Evolutionary conservation across 2,329 filamentous ascomycete species (phyloP).

Genomic region (Trichoderma asperellum): DNA sequence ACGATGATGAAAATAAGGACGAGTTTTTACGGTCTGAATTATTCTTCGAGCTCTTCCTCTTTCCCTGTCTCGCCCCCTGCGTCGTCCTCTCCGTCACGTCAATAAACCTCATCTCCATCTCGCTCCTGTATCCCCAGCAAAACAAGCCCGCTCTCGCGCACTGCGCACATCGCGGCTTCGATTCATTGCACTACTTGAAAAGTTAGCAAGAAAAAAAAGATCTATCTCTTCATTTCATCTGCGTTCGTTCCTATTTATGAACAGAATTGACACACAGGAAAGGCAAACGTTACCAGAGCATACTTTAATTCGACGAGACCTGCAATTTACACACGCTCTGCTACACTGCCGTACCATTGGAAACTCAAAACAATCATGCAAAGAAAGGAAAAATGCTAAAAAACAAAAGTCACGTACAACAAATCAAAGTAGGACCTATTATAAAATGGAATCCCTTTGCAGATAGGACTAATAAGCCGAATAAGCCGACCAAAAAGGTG

Average conservation of each 20-base stretch:
- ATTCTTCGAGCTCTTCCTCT: neutral
- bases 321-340: constrained; percentile 9
- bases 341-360: neutral
- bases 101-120: neutral
- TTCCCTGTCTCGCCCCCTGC: neutral
- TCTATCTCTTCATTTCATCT: neutral
- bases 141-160: constrained; percentile 6
- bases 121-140: constrained; percentile 16
- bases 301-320: constrained; percentile 9
- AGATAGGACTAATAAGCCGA: neutral
- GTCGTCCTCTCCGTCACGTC: neutral
- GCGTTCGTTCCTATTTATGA: neutral
- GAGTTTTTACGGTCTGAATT: neutral
- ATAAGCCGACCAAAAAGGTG: neutral
- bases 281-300: neutral
- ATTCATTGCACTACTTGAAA: neutral
- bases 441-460: neutral
- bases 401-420: neutral
- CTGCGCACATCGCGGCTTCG: constrained; percentile 12
- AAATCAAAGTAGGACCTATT: neutral
- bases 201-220: neutral
- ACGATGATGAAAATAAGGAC: neutral
- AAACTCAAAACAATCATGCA: neutral
- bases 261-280: neutral
- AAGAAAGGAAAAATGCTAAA: neutral